Conservation (phyloP, 495 filamentous ascomycete species). For the Letharia lupina region DNA sequence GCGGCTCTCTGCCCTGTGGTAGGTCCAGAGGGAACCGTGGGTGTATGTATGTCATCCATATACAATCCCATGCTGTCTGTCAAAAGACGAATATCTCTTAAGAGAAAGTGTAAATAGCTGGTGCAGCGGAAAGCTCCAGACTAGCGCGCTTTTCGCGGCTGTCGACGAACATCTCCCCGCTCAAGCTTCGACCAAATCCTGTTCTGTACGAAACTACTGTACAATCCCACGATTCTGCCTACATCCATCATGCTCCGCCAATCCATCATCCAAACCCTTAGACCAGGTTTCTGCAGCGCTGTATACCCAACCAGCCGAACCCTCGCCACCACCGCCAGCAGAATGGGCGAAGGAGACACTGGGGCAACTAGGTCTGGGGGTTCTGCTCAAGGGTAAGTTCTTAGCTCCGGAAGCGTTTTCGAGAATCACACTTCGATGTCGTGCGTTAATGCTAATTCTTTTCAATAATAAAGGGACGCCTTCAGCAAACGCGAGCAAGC, state of each 20-base stretch:
- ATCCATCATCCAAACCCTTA: constrained; percentile 49
- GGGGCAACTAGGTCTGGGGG: constrained; percentile 48
- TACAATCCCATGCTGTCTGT: constrained; percentile 33
- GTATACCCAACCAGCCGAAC: constrained; percentile 43
- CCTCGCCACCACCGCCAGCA: constrained; percentile 54
- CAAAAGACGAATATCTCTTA: background rate
- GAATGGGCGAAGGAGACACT: constrained; percentile 61
- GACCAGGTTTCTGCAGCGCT: constrained; percentile 41
- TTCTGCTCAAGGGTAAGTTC: constrained; percentile 31
- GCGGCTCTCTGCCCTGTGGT: constrained; percentile 43
- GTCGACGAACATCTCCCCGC: constrained; percentile 14
- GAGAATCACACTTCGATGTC: too few relatives aligned
- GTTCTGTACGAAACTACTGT: constrained; percentile 6
- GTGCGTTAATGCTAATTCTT: background rate
- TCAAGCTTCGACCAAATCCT: constrained; percentile 8
- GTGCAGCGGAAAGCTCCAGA: background rate
- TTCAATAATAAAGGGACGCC: constrained; percentile 52
- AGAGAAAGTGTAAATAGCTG: background rate
- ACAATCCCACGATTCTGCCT: background rate
- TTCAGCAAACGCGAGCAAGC: constrained; percentile 89
- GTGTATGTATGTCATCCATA: constrained; percentile 69
- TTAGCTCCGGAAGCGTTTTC: background rate
- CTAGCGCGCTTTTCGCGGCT: constrained; percentile 16
- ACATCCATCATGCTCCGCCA: constrained; percentile 53
- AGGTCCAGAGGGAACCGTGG: constrained; percentile 65